Percentiles rank a stretch among this genome's conserved stretches.
phyloP scores from a whole-genome alignment of 2,329 filamentous ascomycete species.

The Scedosporium boydii region DNA sequence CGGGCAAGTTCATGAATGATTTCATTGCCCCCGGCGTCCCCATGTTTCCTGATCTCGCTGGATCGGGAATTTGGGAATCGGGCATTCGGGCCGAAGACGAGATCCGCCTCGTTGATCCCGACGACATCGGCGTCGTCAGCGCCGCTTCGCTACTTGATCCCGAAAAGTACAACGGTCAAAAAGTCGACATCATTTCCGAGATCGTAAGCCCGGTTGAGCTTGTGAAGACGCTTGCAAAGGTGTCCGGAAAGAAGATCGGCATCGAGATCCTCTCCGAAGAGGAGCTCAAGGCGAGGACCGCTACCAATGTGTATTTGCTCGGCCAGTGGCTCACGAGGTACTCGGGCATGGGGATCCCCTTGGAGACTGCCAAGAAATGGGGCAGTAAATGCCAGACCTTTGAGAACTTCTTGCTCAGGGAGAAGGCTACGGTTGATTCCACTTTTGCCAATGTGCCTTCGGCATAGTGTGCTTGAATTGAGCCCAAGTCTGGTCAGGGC shows the following conservation, averaged over 20 bases:
- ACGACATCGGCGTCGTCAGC: constrained; percentile 37
- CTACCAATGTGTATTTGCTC: constrained; percentile 24
- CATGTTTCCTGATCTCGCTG: constrained; percentile 28
- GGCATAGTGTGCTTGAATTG: background rate
- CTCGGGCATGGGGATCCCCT: background rate
- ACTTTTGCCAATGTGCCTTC: background rate
- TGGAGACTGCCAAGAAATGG: background rate
- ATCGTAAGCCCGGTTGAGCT: constrained; percentile 25
- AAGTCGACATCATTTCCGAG: constrained; percentile 31
- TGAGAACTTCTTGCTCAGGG: background rate
- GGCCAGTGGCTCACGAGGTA: constrained; percentile 21
- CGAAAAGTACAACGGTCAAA: constrained; percentile 26
- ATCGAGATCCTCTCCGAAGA: constrained; percentile 28
- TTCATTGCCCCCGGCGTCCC: constrained; percentile 29
- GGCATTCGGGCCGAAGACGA: constrained; percentile 23
- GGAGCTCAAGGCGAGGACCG: constrained; percentile 24
- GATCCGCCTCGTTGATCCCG: constrained; percentile 33
- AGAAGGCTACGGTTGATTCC: background rate
- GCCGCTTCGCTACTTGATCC: constrained; percentile 32
- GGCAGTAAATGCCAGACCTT: background rate
- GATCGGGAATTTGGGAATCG: constrained; percentile 26
- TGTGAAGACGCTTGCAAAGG: constrained; percentile 23
- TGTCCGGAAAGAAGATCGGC: constrained; percentile 24
- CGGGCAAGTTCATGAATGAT: constrained; percentile 43
- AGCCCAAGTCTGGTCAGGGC: too few species aligned